These are phyloP conservation scores for Calonectria pauciramosa DNA, from an alignment of 2,329 filamentous ascomycete species.

Conservation along the genomic window DNA sequence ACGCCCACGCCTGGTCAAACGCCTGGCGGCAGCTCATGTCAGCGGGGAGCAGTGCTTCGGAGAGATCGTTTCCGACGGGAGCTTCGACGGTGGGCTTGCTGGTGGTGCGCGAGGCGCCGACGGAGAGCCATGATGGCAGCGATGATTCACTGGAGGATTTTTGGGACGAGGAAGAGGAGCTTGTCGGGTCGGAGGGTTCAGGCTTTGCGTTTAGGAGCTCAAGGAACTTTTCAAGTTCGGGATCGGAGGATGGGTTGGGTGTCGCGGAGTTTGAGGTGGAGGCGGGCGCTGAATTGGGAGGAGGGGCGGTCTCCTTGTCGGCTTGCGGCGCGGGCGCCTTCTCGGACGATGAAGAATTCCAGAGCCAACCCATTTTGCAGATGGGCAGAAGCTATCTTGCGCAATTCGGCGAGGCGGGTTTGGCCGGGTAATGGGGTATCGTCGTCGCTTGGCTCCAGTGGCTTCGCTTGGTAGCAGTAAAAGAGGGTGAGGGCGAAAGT, in stretches of 20 bases:
- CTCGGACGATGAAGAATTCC: slow-evolving; percentile 59
- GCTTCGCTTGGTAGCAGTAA: neutral
- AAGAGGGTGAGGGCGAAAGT: neutral
- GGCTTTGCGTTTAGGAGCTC: slow-evolving; percentile 56
- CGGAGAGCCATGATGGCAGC: slow-evolving; percentile 52
- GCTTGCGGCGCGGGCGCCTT: slow-evolving; percentile 42
- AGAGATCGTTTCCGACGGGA: slow-evolving; percentile 60
- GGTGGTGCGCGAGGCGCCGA: slow-evolving; percentile 43
- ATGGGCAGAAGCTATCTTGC: slow-evolving; percentile 12
- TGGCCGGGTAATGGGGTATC: neutral
- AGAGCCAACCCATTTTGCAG: slow-evolving; percentile 73
- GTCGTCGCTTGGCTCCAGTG: neutral
- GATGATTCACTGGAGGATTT: slow-evolving; percentile 44
- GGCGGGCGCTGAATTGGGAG: slow-evolving; percentile 36
- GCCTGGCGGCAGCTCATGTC: slow-evolving; percentile 90
- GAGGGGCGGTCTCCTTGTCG: slow-evolving; percentile 39
- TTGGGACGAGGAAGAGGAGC: slow-evolving; percentile 46
- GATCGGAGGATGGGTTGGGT: slow-evolving; percentile 54
- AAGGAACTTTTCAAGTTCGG: slow-evolving; percentile 69
- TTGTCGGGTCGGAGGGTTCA: slow-evolving; percentile 40
- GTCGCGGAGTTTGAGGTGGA: slow-evolving; percentile 25
- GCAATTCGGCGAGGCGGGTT: neutral
- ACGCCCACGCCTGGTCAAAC: slow-evolving; percentile 96
- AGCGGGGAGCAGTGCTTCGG: slow-evolving; percentile 80
- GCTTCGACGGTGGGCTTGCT: slow-evolving; percentile 32